Evolutionary conservation across 192 early-diverging fungal genomes (phyloP).

Genomic region (Diversispora eburnea): DNA sequence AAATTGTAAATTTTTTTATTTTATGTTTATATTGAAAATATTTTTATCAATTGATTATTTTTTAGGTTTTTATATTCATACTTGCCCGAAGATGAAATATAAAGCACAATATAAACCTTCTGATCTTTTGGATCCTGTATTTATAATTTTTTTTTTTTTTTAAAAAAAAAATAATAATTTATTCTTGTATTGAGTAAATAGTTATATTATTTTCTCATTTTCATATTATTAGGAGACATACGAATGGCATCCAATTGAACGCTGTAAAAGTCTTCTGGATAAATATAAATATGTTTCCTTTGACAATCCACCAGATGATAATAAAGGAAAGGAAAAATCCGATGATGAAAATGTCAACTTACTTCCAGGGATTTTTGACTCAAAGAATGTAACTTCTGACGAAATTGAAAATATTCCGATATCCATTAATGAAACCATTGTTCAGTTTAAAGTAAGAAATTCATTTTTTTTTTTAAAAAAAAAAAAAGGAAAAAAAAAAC

Average conservation of each 20-base stretch:
- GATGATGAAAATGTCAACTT: background rate
- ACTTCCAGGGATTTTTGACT: conserved; percentile 26
- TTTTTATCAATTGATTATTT: background rate
- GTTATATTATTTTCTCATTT: conserved; percentile 25
- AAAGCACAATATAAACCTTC: conserved; percentile 87
- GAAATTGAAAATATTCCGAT: background rate
- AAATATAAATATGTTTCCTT: conserved; percentile 50
- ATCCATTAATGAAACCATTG: background rate
- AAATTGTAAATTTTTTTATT: background rate
- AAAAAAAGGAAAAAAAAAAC: background rate
- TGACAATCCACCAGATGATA: conserved; percentile 24
- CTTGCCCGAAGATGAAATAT: conserved; percentile 91
- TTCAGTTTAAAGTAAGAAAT: background rate
- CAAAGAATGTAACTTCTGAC: conserved; percentile 8
- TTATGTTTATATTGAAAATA: background rate
- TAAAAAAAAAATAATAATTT: conserved; percentile 20
- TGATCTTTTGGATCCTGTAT: conserved; percentile 70
- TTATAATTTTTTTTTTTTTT: conserved; percentile 25
- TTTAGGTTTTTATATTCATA: conserved; percentile 86
- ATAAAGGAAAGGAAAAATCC: conserved; percentile 26
- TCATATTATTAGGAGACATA: conserved; percentile 36
- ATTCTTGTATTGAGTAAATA: too few relatives aligned
- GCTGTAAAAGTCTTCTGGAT: conserved; percentile 51
- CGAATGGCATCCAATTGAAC: conserved; percentile 50
- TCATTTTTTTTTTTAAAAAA: background rate